Evolutionary conservation across 2,329 filamentous ascomycete genomes (phyloP).

Genomic region (Colletotrichum phormii): DNA sequence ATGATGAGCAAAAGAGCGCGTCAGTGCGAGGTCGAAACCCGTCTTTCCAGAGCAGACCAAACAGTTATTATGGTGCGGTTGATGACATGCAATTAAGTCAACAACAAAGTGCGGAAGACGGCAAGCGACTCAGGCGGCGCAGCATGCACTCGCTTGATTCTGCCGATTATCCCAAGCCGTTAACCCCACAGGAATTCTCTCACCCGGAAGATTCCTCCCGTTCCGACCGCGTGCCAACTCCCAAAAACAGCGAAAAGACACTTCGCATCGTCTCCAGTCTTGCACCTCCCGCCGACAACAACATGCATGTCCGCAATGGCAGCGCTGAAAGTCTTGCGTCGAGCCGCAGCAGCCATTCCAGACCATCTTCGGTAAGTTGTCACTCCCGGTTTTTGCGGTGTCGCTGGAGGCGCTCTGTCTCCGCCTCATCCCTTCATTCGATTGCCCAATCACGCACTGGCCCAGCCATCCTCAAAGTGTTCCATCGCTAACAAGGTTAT

Average conservation of each 20-base stretch:
- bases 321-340: conserved; percentile 76
- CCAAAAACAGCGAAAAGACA: conserved; percentile 50
- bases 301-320: conserved; percentile 58
- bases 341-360: conserved; percentile 68
- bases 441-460: conserved; percentile 57
- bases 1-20: conserved; percentile 43
- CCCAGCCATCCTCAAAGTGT: conserved; percentile 43
- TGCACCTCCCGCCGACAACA: conserved; percentile 41
- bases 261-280: conserved; percentile 48
- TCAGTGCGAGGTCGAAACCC: conserved; percentile 44
- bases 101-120: conserved; percentile 71
- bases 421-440: conserved; percentile 34
- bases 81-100: conserved; percentile 78
- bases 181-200: conserved; percentile 51
- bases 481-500: conserved; percentile 60
- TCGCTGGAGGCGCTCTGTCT: neutral
- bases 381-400: conserved; percentile 30
- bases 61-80: conserved; percentile 61
- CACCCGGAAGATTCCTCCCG: conserved; percentile 44
- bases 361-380: conserved; percentile 74
- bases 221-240: conserved; percentile 34
- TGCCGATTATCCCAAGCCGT: conserved; percentile 53
- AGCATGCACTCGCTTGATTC: conserved; percentile 79
- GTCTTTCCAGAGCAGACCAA: conserved; percentile 59
- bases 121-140: conserved; percentile 82